Evolutionary conservation across 2,329 filamentous ascomycete genomes (phyloP).

Genomic region (Paecilomyces fulvus): DNA sequence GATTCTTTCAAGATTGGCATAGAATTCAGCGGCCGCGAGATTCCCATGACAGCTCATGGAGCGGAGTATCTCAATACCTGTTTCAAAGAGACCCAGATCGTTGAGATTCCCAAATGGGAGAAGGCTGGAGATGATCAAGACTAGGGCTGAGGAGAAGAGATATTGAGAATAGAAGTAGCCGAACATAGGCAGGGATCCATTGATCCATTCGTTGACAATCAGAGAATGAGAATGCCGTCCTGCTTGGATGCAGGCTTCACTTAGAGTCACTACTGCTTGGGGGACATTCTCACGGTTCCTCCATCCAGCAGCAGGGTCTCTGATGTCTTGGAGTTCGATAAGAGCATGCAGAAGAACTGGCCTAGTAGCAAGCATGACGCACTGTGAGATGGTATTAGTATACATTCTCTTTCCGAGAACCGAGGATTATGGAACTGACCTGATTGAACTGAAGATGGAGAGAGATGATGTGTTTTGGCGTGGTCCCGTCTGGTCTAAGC

Average conservation of each 20-base stretch:
- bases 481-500: slow-evolving; percentile 24
- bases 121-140: slow-evolving; percentile 30
- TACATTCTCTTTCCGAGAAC: not conserved
- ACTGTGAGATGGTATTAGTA: slow-evolving; percentile 8
- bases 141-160: slow-evolving; percentile 29
- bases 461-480: slow-evolving; percentile 25
- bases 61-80: slow-evolving; percentile 21
- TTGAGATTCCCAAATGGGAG: slow-evolving; percentile 22
- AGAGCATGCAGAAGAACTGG: slow-evolving; percentile 33
- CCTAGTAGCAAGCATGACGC: slow-evolving; percentile 31
- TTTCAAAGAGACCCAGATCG: slow-evolving; percentile 24
- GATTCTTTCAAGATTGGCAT: slow-evolving; percentile 24
- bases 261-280: slow-evolving; percentile 27
- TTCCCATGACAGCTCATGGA: slow-evolving; percentile 30
- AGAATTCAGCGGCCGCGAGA: slow-evolving; percentile 26
- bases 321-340: slow-evolving; percentile 16
- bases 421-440: slow-evolving; percentile 6
- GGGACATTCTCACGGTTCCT: slow-evolving; percentile 11
- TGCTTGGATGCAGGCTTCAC: slow-evolving; percentile 31
- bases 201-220: slow-evolving; percentile 30
- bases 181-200: slow-evolving; percentile 29
- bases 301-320: not conserved
- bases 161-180: slow-evolving; percentile 35
- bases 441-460: slow-evolving; percentile 33
- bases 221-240: slow-evolving; percentile 29